Base-by-base conservation (phyloP, 176 grass and related monocot species). In the Musa itinerans region DNA sequence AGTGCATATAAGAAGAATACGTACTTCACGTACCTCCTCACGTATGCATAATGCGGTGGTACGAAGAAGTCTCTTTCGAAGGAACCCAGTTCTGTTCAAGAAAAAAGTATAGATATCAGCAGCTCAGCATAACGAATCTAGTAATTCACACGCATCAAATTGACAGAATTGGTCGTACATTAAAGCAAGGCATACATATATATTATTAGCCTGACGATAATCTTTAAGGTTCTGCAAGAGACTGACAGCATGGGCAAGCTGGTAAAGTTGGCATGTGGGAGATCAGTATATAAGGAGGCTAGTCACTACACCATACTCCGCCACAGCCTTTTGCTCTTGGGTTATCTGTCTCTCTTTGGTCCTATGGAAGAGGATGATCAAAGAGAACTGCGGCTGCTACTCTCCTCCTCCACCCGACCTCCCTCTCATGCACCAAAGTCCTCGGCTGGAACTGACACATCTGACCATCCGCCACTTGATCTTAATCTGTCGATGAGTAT, bases 401-500 rank as follows among this genome's bases (percentile, higher is more conserved):
- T 98, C 63, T 78, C 90, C 0, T 56, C 84, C 4, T 78, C 82
- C 27, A 77, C 26, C 52, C 29, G 24, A 52, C 20, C 65, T 51
- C 74, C 64, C 19, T 23, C 62, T 21, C 50, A 78, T 2, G 26
- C 65, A 21, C 20, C 59, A 2, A 21, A 16, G 49, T 53, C 54
- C 2, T 22, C 49, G 19, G 24, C 68, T 9, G 12, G 20, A 54
- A 78, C 57, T 3, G 4, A 22, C 68, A 54, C 20, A 70, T 29
- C 71, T 23, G 56, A 69, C 52, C 71, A 84, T 50, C 53, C 75
- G 24, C 81, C 54, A 23, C 83, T 95, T 57, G 91, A 99, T 74
- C 92, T 99, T 7, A 86, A 85, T 79, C 81, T 99, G 55, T 92
- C 89, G 2, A 99, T 99, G 76, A 86, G 83, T 81, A 79, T 95